Conservation (phyloP, 768 basidiomycete species). For the Boletus huronensis region DNA sequence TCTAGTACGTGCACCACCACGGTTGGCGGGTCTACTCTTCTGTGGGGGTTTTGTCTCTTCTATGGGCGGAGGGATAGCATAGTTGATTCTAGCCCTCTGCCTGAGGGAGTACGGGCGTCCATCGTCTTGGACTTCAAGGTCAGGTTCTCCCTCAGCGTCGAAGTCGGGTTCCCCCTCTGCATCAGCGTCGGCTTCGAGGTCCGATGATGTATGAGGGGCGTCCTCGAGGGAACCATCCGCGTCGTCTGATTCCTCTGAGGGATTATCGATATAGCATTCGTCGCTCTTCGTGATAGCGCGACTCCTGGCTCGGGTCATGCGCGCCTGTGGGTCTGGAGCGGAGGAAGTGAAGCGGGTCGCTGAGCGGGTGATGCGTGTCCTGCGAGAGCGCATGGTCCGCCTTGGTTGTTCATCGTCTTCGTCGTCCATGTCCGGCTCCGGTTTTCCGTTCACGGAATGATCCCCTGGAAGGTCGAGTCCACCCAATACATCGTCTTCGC, state of each 20-base stretch:
- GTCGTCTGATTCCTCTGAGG: conserved; percentile 48
- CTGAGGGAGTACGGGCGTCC: conserved; percentile 54
- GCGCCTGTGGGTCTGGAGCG: not conserved
- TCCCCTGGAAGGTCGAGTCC: conserved; percentile 8
- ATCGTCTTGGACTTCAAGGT: conserved; percentile 40
- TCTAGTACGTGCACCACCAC: conserved; percentile 37
- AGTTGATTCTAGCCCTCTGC: conserved; percentile 64
- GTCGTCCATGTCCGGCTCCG: conserved; percentile 23
- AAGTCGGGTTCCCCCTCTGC: conserved; percentile 39
- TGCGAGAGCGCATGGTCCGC: conserved; percentile 14
- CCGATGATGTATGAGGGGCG: conserved; percentile 40
- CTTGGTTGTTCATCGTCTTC: conserved; percentile 28
- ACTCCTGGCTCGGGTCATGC: conserved; percentile 27
- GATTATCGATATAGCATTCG: conserved; percentile 48
- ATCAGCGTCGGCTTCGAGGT: conserved; percentile 35
- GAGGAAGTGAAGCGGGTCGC: conserved; percentile 8
- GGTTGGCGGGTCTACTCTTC: conserved; percentile 37
- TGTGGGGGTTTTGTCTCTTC: conserved; percentile 55
- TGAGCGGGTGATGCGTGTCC: conserved; percentile 25
- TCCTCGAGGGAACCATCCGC: conserved; percentile 62
- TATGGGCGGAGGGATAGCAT: conserved; percentile 76
- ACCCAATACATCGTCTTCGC: conserved; percentile 38
- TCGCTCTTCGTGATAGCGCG: conserved; percentile 39
- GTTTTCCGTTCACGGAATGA: conserved; percentile 19
- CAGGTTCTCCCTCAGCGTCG: conserved; percentile 38